These are phyloP conservation scores for Colletotrichum plurivorum DNA, from an alignment of 2,329 filamentous ascomycete genomes.

Conservation along the genomic window DNA sequence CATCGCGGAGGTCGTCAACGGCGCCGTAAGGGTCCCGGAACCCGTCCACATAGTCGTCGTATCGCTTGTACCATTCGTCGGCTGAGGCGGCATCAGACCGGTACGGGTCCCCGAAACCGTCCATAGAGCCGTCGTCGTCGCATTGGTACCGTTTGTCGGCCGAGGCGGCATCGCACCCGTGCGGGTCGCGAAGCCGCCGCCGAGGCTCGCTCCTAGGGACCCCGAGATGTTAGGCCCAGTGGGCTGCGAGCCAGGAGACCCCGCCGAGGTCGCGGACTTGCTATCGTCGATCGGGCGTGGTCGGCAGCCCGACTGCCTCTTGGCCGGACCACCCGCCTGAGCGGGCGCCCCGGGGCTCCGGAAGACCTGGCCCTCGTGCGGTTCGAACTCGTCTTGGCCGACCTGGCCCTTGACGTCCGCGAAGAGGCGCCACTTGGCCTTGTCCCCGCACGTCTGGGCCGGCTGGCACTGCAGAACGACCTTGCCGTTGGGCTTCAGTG, in stretches of 20 bases:
- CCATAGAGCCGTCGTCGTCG: too few relatives aligned
- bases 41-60: neutral
- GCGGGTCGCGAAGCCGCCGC: neutral
- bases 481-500: neutral
- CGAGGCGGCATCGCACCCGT: neutral
- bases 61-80: too few relatives aligned
- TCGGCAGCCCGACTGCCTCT: neutral
- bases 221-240: neutral
- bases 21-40: neutral
- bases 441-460: neutral
- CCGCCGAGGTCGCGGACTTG: neutral
- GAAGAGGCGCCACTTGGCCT: neutral
- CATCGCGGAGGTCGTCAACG: too few relatives aligned
- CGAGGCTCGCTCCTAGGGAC: too few relatives aligned
- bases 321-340: neutral
- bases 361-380: neutral
- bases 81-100: neutral
- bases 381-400: neutral
- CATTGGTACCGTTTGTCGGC: too few relatives aligned
- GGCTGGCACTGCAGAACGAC: slow-evolving; percentile 16
- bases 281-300: neutral
- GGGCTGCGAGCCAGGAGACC: neutral
- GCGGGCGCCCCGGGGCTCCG: too few relatives aligned
- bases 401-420: too few relatives aligned
- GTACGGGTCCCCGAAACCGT: neutral